Percentiles rank a stretch among this genome's conserved stretches.
These are phyloP conservation scores for Brassica juncea DNA, from an alignment of 345 rosid genomes.

Conservation along the genomic window DNA sequence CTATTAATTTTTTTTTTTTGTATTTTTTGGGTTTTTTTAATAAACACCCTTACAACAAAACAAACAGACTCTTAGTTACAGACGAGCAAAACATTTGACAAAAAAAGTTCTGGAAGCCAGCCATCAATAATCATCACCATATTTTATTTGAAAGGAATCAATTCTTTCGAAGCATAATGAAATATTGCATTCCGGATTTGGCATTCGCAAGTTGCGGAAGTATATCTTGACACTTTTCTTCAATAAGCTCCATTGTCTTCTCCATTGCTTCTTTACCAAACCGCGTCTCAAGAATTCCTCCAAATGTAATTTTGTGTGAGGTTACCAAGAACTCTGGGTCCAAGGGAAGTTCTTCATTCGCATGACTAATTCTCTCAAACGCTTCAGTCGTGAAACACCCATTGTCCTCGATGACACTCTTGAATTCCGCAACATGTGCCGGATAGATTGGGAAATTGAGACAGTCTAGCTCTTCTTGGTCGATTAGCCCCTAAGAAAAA, in stretches of 20 bases:
- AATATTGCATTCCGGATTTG: conserved; percentile 29
- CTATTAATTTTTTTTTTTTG: no score
- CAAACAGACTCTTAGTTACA: no score
- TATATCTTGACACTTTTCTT: conserved; percentile 12
- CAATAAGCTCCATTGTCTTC: conserved; percentile 26
- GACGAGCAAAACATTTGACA: neutral
- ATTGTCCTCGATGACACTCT: conserved; percentile 17
- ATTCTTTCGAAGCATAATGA: conserved; percentile 24
- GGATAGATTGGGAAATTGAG: conserved; percentile 34
- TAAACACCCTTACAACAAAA: no score
- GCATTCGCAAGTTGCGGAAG: conserved; percentile 26
- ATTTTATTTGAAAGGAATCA: neutral
- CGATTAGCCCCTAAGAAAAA: conserved; percentile 25
- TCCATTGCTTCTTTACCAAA: conserved; percentile 41
- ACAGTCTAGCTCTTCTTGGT: conserved; percentile 28
- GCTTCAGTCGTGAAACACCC: conserved; percentile 27
- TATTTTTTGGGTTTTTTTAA: no score
- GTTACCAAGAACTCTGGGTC: conserved; percentile 28
- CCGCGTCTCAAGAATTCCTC: conserved; percentile 24
- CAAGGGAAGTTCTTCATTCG: conserved; percentile 16
- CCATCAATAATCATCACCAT: neutral
- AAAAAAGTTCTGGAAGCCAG: neutral
- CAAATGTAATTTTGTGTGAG: conserved; percentile 24
- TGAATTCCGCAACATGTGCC: conserved; percentile 22
- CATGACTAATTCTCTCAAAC: conserved; percentile 30